Conservation (phyloP, 1,284 basidiomycete species). For the Rhodotorula sp. region DNA sequence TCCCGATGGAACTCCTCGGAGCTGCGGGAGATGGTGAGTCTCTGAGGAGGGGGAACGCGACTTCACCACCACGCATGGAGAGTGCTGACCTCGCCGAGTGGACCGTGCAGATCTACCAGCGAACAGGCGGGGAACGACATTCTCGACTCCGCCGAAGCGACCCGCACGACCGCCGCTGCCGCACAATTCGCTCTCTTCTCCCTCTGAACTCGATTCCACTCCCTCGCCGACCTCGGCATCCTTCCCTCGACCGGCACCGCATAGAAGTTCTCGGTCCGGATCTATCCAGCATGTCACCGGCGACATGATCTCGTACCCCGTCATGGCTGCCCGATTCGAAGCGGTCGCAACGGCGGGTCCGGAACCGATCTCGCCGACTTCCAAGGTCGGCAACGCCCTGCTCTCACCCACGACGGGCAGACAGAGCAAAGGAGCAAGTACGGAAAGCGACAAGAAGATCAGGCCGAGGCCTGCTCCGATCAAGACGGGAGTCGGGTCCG, state of each 20-base stretch:
- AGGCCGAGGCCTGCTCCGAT: too few relatives aligned
- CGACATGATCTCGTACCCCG: slow-evolving; percentile 29
- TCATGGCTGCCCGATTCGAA: slow-evolving; percentile 17
- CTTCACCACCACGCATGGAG: too few relatives aligned
- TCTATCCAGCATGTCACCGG: slow-evolving; percentile 3
- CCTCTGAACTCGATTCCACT: background rate
- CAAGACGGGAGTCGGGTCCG: too few relatives aligned
- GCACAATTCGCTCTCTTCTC: background rate
- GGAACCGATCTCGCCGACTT: too few relatives aligned
- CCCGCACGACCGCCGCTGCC: background rate
- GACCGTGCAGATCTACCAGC: too few relatives aligned
- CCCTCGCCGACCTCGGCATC: background rate
- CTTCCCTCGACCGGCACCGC: background rate
- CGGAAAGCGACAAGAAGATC: too few relatives aligned
- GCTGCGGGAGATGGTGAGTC: background rate
- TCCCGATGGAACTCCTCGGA: background rate
- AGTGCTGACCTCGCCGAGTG: too few relatives aligned
- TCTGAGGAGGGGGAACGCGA: too few relatives aligned
- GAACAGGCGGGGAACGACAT: too few relatives aligned
- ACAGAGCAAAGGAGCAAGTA: too few relatives aligned
- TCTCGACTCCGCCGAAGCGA: background rate
- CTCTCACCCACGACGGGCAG: too few relatives aligned
- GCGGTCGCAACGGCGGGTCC: background rate
- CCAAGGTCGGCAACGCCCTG: too few relatives aligned
- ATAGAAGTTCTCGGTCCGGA: background rate